phyloP scores from a whole-genome alignment of 768 basidiomycete species.

The Hortiboletus campestris region DNA sequence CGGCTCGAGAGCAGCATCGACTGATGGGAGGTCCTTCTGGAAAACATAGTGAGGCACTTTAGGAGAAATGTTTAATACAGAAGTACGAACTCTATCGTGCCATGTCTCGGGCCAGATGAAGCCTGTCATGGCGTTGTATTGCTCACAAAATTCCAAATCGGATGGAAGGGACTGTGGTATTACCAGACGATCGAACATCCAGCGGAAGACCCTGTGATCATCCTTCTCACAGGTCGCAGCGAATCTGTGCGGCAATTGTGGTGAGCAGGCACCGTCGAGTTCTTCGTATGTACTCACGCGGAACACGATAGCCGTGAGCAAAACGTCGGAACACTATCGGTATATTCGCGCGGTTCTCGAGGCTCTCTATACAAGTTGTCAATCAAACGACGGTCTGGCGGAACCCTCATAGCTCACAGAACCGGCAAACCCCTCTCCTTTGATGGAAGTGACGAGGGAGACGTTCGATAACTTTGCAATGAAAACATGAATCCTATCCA shows the following conservation, averaged over 20 bases:
- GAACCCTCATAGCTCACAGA: neutral
- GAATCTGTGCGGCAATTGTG: neutral
- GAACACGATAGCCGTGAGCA: neutral
- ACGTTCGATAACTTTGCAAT: neutral
- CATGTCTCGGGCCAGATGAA: slow-evolving; percentile 11
- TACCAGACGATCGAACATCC: slow-evolving; percentile 13
- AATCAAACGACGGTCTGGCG: neutral
- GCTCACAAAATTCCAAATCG: slow-evolving; percentile 1
- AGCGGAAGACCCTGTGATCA: slow-evolving; percentile 1
- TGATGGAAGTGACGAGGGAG: neutral
- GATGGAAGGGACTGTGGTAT: slow-evolving; percentile 1
- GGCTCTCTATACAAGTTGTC: neutral
- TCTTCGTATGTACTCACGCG: neutral
- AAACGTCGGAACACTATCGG: neutral
- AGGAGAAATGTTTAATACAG: too few species aligned
- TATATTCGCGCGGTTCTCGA: neutral
- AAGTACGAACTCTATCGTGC: slow-evolving; percentile 1
- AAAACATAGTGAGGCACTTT: neutral
- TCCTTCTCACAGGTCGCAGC: neutral
- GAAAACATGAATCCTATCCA: neutral
- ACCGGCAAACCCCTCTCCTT: neutral
- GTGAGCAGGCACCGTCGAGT: neutral
- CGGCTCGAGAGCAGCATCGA: slow-evolving; percentile 10
- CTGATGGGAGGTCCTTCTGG: slow-evolving; percentile 5
- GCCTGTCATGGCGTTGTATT: neutral